phyloP scores from a whole-genome alignment of 1,284 basidiomycete genomes.

The Sutorius eximius region DNA sequence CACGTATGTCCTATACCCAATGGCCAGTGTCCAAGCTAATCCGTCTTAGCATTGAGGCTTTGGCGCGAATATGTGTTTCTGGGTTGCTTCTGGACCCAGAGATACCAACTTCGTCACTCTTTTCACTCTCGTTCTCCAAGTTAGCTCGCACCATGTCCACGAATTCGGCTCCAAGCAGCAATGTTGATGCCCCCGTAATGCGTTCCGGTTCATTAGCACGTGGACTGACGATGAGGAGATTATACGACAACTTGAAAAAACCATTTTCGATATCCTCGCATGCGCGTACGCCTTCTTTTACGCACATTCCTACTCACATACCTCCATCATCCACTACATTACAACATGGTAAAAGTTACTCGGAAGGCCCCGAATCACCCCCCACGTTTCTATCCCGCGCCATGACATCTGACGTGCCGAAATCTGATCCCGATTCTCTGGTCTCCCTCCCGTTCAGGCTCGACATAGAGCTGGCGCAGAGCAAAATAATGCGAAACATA shows the following conservation, averaged over 20 bases:
- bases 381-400: constrained; percentile 51
- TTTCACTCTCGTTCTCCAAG: constrained; percentile 45
- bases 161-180: constrained; percentile 6
- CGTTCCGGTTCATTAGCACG: constrained; percentile 29
- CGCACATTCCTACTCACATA: constrained; percentile 1
- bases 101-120: constrained; percentile 55
- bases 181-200: constrained; percentile 4
- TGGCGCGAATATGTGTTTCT: constrained; percentile 88
- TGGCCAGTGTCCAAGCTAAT: background rate
- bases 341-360: background rate
- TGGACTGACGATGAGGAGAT: constrained; percentile 29
- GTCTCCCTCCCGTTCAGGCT: constrained; percentile 68
- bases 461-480: constrained; percentile 53
- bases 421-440: constrained; percentile 31
- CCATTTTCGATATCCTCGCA: constrained; percentile 35
- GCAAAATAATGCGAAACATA: constrained; percentile 59
- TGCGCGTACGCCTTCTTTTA: constrained; percentile 10
- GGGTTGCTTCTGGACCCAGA: constrained; percentile 92
- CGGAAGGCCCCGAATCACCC: constrained; percentile 26
- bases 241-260: constrained; percentile 34
- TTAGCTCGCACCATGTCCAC: constrained; percentile 31
- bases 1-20: constrained; percentile 59
- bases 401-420: constrained; percentile 47
- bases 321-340: background rate
- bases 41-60: constrained; percentile 70